Evolutionary conservation across 192 early-diverging fungal species (phyloP), one percentile per base, ranked within the genome.

Genomic region (Dispira parvispora): DNA sequence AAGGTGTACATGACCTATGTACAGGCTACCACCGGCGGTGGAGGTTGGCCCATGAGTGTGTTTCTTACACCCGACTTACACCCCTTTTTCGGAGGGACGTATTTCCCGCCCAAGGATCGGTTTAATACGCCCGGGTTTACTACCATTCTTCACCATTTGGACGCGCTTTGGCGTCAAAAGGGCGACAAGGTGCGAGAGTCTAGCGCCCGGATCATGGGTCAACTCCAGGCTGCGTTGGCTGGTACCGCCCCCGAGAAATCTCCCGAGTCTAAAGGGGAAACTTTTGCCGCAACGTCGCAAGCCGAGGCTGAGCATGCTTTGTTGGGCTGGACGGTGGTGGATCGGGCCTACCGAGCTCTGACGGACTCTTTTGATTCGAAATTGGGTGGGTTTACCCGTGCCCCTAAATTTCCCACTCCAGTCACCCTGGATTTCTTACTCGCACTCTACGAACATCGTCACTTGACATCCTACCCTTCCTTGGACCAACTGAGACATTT

Each of bases 41-140:
- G 81, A n/a, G 83, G 83, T 32, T 85, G 83, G 83, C 83, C 83
- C 11, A 83, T 85, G 80, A 75, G 71, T 8, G 80, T 82, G 1
- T 81, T 81, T 50, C 60, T 85, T 27, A 83, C 83, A 21, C 76
- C 79, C 11, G 71, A 73, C 23, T 58, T 74, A 26, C 67, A 72
- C 42, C 75, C 71, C 23, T 71, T 69, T 43, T 71, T 69, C 53
- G 68, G 70, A 21, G 67, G 67, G 23, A 74, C 72, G 26, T 71
- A 71, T 54, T 57, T 57, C 26, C 62, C 74, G 6, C 70, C 70
- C n/a, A 45, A 20, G 28, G 63, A 70, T 45, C 43, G 49, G 23
- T 67, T 60, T 16, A 62, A 65, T 62, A 61, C 23, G 42, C 65
- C 69, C n/a, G 71, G 68, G 14, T 72, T 71, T 60, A 43, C 66